phyloP scores from a whole-genome alignment of 1,284 basidiomycete species.

The Ustilago shanxiensis region DNA sequence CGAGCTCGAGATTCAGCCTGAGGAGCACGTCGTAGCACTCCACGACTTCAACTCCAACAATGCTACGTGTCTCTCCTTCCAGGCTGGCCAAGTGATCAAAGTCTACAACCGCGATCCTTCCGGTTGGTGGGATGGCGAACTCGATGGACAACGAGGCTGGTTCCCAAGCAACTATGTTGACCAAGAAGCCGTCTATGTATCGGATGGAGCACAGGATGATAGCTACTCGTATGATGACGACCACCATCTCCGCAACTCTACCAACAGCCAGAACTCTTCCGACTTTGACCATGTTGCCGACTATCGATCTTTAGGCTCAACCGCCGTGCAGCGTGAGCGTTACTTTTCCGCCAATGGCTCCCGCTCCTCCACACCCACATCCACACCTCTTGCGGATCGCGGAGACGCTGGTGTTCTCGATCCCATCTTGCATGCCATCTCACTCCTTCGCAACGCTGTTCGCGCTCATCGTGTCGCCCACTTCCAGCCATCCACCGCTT shows the following conservation, averaged over 20 bases:
- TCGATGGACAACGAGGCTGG: constrained; percentile 81
- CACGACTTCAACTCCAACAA: constrained; percentile 68
- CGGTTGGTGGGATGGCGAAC: constrained; percentile 99
- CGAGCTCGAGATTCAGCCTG: constrained; percentile 36
- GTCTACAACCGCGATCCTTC: constrained; percentile 87
- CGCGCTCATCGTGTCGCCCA: constrained; percentile 81
- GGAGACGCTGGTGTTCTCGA: constrained; percentile 54
- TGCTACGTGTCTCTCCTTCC: constrained; percentile 83
- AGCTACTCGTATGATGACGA: constrained; percentile 36
- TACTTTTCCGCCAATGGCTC: constrained; percentile 41
- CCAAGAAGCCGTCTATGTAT: constrained; percentile 50
- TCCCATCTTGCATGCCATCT: constrained; percentile 83
- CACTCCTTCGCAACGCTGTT: constrained; percentile 86
- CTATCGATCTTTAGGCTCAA: constrained; percentile 10
- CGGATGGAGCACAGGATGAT: constrained; percentile 35
- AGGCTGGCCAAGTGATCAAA: constrained; percentile 88
- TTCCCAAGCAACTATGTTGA: constrained; percentile 83
- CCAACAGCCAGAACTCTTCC: constrained; percentile 21
- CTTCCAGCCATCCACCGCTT: constrained; percentile 77
- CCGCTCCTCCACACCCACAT: constrained; percentile 53
- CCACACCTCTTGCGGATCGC: constrained; percentile 23
- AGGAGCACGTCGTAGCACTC: constrained; percentile 69
- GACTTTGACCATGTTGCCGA: constrained; percentile 30
- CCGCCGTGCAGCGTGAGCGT: constrained; percentile 19
- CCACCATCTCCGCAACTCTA: constrained; percentile 17